Base-by-base conservation (phyloP, 805 yeast species). In the Ogataea wickerhamii region DNA sequence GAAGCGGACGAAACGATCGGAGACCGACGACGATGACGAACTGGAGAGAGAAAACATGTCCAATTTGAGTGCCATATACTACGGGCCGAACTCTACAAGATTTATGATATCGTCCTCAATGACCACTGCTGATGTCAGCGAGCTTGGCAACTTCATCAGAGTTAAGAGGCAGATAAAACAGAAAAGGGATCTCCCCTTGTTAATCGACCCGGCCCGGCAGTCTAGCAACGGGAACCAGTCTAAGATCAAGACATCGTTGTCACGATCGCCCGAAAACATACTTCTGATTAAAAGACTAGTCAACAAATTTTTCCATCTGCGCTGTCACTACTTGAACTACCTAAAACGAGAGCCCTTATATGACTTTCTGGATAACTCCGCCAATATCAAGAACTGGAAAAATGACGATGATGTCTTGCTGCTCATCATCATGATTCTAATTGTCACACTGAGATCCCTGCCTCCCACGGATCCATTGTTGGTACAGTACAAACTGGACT, bases 61-160 rank as follows among this genome's bases (percentile, higher is more conserved):
- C 13, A 13, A 19, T 23, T 13, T 20, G 3, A 40, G 36, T 11
- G 13, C 47, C 21, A 70, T 70, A 39, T 74, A 68, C 45, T 74
- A 71, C 48, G 78, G 78, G 0, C 78, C 79, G 1, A 72, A 66
- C 41, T 70, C 74, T n/a, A 63, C 72, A 5, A 55, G 59, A 28
- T 72, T 59, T 47, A 73, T 73, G 78, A 65, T 71, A 26, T 67
- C 67, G 24, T 52, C 64, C 2, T 40, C 58, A 4, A 32, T 52
- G 13, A 47, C 52, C 3, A 44, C 43, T 3, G 57, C 66, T 32
- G 55, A 57, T 13, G 45, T 49, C 7, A 41, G 41, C 17, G 60
- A 61, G 13, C 51, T 56, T 18, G 61, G 51, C 33, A 46, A 53
- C 28, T 51, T 50, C 28, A 51, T 60, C 28, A 53, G 52, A 33